Evolutionary conservation across 208 protist genomes (phyloP).

Genomic region (Tritrichomonas musculus): DNA sequence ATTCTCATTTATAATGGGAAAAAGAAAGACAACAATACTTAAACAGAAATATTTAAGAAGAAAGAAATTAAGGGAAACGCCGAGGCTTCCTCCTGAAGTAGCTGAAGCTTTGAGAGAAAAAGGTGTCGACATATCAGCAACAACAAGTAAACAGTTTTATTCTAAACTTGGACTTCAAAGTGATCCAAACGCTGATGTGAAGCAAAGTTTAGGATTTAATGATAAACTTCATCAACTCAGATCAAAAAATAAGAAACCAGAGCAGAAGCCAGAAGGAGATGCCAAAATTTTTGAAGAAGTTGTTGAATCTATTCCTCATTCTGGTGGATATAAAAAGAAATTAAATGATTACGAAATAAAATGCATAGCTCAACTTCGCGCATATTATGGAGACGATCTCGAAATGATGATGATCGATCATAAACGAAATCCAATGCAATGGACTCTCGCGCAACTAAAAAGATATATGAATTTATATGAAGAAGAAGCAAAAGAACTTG

Average conservation of each 20-base stretch:
- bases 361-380: neutral
- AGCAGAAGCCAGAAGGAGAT: neutral
- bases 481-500: neutral
- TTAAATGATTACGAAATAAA: neutral
- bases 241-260: neutral
- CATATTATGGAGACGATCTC: neutral
- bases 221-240: neutral
- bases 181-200: neutral
- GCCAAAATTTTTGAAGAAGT: neutral
- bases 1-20: no score
- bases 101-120: neutral
- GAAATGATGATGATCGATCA: neutral
- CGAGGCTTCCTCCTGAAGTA: neutral
- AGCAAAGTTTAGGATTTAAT: neutral
- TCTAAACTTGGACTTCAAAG: neutral
- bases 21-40: neutral
- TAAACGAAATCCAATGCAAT: slow-evolving; percentile 4
- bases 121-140: neutral
- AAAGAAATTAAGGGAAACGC: neutral
- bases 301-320: neutral
- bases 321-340: neutral
- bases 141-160: slow-evolving; percentile 8
- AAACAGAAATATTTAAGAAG: neutral
- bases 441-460: neutral
- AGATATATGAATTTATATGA: neutral